Evolutionary conservation across 192 early-diverging fungal genomes (phyloP).

Genomic region (Backusella parvicylindrica): DNA sequence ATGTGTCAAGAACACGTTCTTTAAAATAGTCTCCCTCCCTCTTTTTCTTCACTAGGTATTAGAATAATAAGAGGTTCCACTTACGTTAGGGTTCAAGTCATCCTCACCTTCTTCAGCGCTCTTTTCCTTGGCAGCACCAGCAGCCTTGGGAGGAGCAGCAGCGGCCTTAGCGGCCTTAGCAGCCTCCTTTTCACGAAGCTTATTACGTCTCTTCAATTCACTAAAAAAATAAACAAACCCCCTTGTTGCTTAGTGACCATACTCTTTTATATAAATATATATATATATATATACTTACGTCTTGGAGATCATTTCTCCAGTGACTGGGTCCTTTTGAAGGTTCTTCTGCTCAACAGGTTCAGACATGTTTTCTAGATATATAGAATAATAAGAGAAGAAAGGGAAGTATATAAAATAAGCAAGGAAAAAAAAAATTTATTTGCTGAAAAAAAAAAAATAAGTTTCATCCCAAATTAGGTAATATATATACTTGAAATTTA

Average conservation of each 20-base stretch:
- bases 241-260: not conserved
- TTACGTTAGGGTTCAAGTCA: slow-evolving; percentile 81
- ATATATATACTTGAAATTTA: not conserved
- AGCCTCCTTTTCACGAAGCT: slow-evolving; percentile 88
- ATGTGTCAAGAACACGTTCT: not conserved
- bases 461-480: not conserved
- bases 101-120: slow-evolving; percentile 75
- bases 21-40: slow-evolving; percentile 54
- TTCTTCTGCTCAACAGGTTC: slow-evolving; percentile 35
- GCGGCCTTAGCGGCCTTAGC: slow-evolving; percentile 56
- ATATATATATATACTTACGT: slow-evolving; percentile 53
- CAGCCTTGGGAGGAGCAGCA: slow-evolving; percentile 41
- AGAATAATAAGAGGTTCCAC: slow-evolving; percentile 13
- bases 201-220: slow-evolving; percentile 89
- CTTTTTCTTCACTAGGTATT: slow-evolving; percentile 27
- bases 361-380: not conserved
- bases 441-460: not conserved
- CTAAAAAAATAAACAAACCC: slow-evolving; percentile 37
- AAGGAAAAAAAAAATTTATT: not conserved
- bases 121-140: slow-evolving; percentile 34
- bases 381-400: not conserved
- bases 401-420: not conserved
- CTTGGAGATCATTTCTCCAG: slow-evolving; percentile 95
- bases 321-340: slow-evolving; percentile 73
- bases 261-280: too few species aligned